phyloP scores from a whole-genome alignment of 192 early-diverging fungal genomes.

The Backusella tuberculispora region DNA sequence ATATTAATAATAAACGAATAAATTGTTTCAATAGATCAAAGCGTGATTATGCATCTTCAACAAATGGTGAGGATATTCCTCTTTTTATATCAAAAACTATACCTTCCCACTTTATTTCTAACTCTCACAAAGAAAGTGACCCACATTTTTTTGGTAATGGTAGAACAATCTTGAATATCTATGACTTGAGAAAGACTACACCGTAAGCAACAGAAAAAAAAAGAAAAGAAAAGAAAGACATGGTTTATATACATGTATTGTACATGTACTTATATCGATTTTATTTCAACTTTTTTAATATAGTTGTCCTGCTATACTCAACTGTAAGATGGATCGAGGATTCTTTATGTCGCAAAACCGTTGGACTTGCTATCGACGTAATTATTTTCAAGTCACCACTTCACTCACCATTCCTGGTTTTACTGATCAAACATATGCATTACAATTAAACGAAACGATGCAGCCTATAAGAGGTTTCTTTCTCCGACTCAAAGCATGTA shows the following conservation, averaged over 20 bases:
- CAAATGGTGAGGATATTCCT: neutral
- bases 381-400: slow-evolving; percentile 87
- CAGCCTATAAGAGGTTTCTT: slow-evolving; percentile 61
- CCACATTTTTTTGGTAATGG: slow-evolving; percentile 14
- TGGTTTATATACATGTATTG: neutral
- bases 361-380: slow-evolving; percentile 93
- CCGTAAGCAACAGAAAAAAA: neutral
- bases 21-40: slow-evolving; percentile 6
- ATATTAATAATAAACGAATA: neutral
- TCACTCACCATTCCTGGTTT: slow-evolving; percentile 50
- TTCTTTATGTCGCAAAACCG: slow-evolving; percentile 10
- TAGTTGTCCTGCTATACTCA: slow-evolving; percentile 10
- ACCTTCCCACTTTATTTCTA: slow-evolving; percentile 15
- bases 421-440: slow-evolving; percentile 34
- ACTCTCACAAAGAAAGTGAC: slow-evolving; percentile 11
- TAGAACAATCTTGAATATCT: neutral
- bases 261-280: neutral
- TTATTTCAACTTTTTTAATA: neutral
- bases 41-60: slow-evolving; percentile 5
- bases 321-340: slow-evolving; percentile 23
- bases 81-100: slow-evolving; percentile 12
- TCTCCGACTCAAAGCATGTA: slow-evolving; percentile 55
- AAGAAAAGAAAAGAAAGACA: too few relatives aligned
- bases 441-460: slow-evolving; percentile 47
- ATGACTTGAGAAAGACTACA: slow-evolving; percentile 2